Conservation (phyloP, 495 filamentous ascomycete genomes). For the Coniosporium apollinis region DNA sequence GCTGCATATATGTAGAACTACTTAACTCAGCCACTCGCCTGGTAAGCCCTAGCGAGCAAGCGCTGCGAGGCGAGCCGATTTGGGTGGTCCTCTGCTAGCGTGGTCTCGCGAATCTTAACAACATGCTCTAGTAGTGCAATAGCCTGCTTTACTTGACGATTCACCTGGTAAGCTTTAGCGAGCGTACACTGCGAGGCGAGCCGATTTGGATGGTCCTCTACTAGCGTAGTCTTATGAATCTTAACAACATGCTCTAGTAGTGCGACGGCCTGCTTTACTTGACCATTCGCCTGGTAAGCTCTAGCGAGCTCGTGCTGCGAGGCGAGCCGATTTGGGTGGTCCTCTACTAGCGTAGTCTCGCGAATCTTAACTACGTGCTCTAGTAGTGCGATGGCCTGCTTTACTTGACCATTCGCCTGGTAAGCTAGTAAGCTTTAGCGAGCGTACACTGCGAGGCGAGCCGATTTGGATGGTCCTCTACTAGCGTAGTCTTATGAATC, state of each 20-base stretch:
- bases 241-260: slow-evolving; percentile 10
- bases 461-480: slow-evolving; percentile 5
- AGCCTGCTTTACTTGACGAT: slow-evolving; percentile 8
- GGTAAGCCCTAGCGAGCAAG: slow-evolving; percentile 6
- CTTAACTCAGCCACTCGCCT: slow-evolving; percentile 5
- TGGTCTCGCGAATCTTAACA: neutral
- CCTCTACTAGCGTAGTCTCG: neutral
- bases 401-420: slow-evolving; percentile 8
- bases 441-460: slow-evolving; percentile 16
- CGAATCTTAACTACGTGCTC: slow-evolving; percentile 8
- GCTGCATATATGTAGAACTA: too few species aligned
- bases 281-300: slow-evolving; percentile 10
- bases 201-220: slow-evolving; percentile 2
- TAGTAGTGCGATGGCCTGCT: slow-evolving; percentile 29
- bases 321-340: slow-evolving; percentile 7
- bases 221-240: slow-evolving; percentile 1
- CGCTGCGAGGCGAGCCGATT: slow-evolving; percentile 8
- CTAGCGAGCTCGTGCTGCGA: slow-evolving; percentile 14
- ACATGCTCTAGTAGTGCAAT: slow-evolving; percentile 9
- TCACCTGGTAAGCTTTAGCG: slow-evolving; percentile 4
- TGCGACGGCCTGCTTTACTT: slow-evolving; percentile 29
- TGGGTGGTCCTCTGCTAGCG: slow-evolving; percentile 5
- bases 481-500: neutral
- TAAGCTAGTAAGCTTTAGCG: slow-evolving; percentile 7
- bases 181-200: slow-evolving; percentile 9